Conservation (phyloP, 768 basidiomycete species). For the Xerocomellus intermedius region DNA sequence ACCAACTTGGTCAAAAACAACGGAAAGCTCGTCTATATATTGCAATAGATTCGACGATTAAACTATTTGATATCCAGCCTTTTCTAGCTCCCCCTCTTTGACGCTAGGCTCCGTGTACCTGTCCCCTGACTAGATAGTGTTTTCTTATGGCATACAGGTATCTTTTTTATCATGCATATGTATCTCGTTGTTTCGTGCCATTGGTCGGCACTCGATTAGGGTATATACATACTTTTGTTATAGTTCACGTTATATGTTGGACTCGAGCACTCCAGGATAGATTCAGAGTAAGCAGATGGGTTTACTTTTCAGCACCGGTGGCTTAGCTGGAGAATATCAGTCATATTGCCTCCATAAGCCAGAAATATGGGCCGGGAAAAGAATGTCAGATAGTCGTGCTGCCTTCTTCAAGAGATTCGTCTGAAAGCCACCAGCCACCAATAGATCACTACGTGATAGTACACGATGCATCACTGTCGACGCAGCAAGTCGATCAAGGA, state of each 20-base stretch:
- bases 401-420: not conserved
- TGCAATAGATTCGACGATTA: constrained; percentile 15
- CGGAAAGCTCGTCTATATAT: constrained; percentile 27
- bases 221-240: constrained; percentile 22
- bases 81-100: constrained; percentile 11
- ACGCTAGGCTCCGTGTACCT: constrained; percentile 9
- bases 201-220: constrained; percentile 12
- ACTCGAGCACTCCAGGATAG: constrained; percentile 2
- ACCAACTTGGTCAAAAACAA: constrained; percentile 10
- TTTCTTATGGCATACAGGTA: constrained; percentile 17
- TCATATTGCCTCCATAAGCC: not conserved
- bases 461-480: not conserved
- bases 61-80: constrained; percentile 25
- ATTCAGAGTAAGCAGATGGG: constrained; percentile 4
- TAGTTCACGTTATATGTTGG: constrained; percentile 24
- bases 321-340: not conserved
- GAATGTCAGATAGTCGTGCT: not conserved
- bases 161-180: constrained; percentile 6
- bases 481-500: not conserved
- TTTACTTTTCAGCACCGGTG: not conserved
- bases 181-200: constrained; percentile 1
- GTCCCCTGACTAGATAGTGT: constrained; percentile 14
- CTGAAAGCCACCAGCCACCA: not conserved
- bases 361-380: not conserved
- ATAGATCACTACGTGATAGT: not conserved